These are phyloP conservation scores for Pluteus cervinus DNA, from an alignment of 768 basidiomycete species.

Conservation along the genomic window DNA sequence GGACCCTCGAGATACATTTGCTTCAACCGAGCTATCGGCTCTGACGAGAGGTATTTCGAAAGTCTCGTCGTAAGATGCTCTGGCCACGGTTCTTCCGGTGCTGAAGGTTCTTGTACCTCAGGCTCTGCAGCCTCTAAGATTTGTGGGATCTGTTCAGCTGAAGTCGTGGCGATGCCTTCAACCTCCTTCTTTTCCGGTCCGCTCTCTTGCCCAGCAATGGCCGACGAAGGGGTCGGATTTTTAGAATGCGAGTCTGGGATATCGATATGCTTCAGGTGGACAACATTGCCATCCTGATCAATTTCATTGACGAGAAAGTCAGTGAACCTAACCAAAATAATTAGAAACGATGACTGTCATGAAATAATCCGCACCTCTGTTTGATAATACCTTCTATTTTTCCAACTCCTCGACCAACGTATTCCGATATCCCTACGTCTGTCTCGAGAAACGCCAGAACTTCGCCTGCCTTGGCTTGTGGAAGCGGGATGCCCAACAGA, in stretches of 20 bases:
- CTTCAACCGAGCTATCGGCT: slow-evolving; percentile 57
- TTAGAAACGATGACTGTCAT: neutral
- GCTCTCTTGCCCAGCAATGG: too few species aligned
- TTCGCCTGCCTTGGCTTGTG: slow-evolving; percentile 41
- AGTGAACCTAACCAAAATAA: slow-evolving; percentile 63
- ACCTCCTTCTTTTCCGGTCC: slow-evolving; percentile 10
- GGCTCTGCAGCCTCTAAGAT: slow-evolving; percentile 6
- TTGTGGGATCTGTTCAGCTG: slow-evolving; percentile 6
- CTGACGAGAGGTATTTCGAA: slow-evolving; percentile 55
- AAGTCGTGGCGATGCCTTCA: slow-evolving; percentile 16
- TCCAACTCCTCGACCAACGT: slow-evolving; percentile 62
- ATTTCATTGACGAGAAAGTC: slow-evolving; percentile 96
- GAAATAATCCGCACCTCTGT: slow-evolving; percentile 60
- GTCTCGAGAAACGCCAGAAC: slow-evolving; percentile 62
- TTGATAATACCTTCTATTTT: slow-evolving; percentile 92
- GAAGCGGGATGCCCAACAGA: slow-evolving; percentile 54
- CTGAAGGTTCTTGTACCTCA: neutral
- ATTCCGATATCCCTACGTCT: slow-evolving; percentile 89
- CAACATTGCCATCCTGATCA: slow-evolving; percentile 68
- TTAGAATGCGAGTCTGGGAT: slow-evolving; percentile 59
- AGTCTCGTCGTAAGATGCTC: slow-evolving; percentile 52
- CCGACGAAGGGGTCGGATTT: too few species aligned
- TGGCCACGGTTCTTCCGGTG: slow-evolving; percentile 51
- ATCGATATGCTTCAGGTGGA: slow-evolving; percentile 74
- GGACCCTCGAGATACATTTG: slow-evolving; percentile 77